Conservation (phyloP, 1,139 yeast genomes). For the Wickerhamomyces sp. region DNA sequence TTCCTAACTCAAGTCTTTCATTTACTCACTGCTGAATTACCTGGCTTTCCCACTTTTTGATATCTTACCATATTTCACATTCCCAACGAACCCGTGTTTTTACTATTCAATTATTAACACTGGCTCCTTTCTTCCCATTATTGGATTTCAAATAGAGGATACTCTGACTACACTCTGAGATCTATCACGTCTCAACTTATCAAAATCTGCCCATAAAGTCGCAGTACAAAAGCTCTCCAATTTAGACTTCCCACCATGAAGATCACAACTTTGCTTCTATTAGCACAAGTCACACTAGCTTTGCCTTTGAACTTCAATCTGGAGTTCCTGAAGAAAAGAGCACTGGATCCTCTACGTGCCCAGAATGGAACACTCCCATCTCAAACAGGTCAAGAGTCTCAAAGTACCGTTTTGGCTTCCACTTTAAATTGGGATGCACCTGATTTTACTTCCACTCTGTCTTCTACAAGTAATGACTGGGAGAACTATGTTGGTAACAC, state of each 20-base stretch:
- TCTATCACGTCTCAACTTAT: no score
- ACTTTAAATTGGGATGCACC: background rate
- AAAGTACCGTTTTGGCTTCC: background rate
- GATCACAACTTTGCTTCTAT: constrained; percentile 8
- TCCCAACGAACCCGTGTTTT: no score
- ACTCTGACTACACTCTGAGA: no score
- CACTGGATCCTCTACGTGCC: background rate
- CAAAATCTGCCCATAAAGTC: no score
- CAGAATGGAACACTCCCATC: background rate
- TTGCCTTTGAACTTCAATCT: constrained; percentile 14
- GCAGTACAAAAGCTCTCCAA: background rate
- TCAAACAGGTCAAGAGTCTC: background rate
- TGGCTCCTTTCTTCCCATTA: no score
- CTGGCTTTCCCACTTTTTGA: no score
- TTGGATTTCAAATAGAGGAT: no score
- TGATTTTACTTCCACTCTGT: background rate
- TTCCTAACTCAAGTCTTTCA: no score
- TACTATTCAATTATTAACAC: no score
- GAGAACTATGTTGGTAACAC: no score
- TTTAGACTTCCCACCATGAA: constrained; percentile 7
- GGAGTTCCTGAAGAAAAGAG: constrained; percentile 9
- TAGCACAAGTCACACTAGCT: constrained; percentile 16
- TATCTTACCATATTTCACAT: no score
- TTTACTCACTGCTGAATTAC: no score
- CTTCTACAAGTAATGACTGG: background rate